Conservation (phyloP, 192 early-diverging fungal genomes). For the Radiomyces spectabilis region DNA sequence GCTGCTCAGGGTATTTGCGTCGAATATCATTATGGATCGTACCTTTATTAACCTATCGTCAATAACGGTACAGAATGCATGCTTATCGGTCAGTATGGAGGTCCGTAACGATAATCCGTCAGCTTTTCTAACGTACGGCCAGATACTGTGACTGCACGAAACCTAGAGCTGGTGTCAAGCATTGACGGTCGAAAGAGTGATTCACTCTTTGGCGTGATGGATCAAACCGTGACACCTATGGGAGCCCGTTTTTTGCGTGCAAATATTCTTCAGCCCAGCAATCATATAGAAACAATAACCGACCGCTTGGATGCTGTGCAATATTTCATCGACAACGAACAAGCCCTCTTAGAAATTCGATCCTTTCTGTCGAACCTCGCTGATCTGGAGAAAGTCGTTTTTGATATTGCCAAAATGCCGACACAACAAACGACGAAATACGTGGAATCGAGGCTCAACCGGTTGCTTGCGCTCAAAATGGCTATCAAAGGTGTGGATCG, state of each 20-base stretch:
- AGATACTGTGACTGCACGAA: constrained; percentile 54
- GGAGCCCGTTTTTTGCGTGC: constrained; percentile 64
- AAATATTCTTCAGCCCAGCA: constrained; percentile 71
- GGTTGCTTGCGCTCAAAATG: constrained; percentile 62
- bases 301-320: constrained; percentile 56
- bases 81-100: not conserved
- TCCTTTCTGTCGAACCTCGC: constrained; percentile 32
- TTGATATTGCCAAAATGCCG: constrained; percentile 38
- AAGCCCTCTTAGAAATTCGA: constrained; percentile 41
- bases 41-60: not conserved
- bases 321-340: constrained; percentile 35
- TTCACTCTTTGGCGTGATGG: constrained; percentile 52
- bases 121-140: not conserved
- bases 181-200: constrained; percentile 37
- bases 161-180: constrained; percentile 55
- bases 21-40: not conserved
- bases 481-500: constrained; percentile 40
- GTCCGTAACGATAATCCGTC: constrained; percentile 4
- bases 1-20: not conserved
- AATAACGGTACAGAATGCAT: too few relatives aligned
- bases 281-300: constrained; percentile 40
- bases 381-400: constrained; percentile 53
- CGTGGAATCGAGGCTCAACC: constrained; percentile 57
- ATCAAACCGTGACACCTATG: constrained; percentile 59
- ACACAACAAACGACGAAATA: constrained; percentile 43